A percentile compares a stretch with the other conserved stretches of the same genome.
Conservation (phyloP, 257 asterid species). For the Rehmannia glutinosa region DNA sequence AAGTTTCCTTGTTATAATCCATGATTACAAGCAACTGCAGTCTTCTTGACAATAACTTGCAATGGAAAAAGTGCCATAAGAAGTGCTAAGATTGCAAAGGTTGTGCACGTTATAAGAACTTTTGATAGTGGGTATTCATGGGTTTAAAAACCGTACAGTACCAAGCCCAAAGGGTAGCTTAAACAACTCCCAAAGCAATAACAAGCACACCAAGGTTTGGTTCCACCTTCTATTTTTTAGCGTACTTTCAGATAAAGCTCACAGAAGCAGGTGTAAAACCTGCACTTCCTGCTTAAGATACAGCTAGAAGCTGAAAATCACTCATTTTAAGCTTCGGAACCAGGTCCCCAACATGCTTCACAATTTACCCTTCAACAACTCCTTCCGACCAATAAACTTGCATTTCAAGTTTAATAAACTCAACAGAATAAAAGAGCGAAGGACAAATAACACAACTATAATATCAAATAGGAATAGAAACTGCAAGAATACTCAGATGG, state of each 20-base stretch:
- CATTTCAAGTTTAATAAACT: neutral
- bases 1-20: neutral
- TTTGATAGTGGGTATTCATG: neutral
- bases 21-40: neutral
- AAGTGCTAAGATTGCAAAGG: neutral
- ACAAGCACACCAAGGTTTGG: neutral
- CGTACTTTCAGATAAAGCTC: neutral
- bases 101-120: neutral
- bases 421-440: neutral
- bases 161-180: neutral
- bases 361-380: neutral
- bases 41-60: neutral
- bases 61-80: neutral
- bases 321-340: neutral
- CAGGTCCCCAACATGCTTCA: constrained; percentile 6
- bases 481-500: constrained; percentile 2
- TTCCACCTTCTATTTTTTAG: neutral
- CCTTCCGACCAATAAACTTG: constrained; percentile 1
- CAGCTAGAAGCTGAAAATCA: constrained; percentile 10
- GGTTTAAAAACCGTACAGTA: neutral
- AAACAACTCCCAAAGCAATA: neutral
- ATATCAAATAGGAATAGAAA: constrained; percentile 4
- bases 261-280: neutral
- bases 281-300: neutral
- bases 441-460: neutral